phyloP scores from a whole-genome alignment of 768 basidiomycete species.

The Suillus lakei region DNA sequence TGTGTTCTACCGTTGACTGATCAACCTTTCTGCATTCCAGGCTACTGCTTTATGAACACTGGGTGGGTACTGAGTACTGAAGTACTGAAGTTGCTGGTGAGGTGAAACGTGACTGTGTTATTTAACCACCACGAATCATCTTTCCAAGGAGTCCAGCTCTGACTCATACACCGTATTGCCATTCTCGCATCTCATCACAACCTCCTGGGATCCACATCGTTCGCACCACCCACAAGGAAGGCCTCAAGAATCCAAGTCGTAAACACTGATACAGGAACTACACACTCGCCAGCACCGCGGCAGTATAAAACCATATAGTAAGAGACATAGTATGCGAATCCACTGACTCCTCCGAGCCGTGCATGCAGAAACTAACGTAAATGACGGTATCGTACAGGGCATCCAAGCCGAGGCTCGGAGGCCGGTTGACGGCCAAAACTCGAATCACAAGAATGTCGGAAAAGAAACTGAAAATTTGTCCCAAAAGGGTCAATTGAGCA shows the following conservation, averaged over 20 bases:
- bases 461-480: conserved; percentile 2
- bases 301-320: conserved; percentile 3
- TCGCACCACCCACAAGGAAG: neutral
- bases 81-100: neutral
- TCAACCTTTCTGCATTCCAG: neutral
- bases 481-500: neutral
- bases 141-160: neutral
- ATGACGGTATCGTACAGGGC: conserved; percentile 2
- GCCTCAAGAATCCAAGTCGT: neutral
- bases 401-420: neutral
- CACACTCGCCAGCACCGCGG: conserved; percentile 20
- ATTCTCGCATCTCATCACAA: neutral
- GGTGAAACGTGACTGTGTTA: neutral
- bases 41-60: neutral
- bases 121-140: neutral
- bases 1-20: neutral
- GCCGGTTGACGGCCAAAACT: conserved; percentile 5
- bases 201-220: neutral
- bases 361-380: conserved; percentile 5
- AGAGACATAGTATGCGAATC: neutral
- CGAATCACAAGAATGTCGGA: conserved; percentile 1
- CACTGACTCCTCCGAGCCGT: conserved; percentile 3
- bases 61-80: neutral
- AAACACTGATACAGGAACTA: conserved; percentile 12
- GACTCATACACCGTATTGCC: neutral